phyloP scores from a whole-genome alignment of 352 stramenopile genomes.

The Phytophthora ohioensis region DNA sequence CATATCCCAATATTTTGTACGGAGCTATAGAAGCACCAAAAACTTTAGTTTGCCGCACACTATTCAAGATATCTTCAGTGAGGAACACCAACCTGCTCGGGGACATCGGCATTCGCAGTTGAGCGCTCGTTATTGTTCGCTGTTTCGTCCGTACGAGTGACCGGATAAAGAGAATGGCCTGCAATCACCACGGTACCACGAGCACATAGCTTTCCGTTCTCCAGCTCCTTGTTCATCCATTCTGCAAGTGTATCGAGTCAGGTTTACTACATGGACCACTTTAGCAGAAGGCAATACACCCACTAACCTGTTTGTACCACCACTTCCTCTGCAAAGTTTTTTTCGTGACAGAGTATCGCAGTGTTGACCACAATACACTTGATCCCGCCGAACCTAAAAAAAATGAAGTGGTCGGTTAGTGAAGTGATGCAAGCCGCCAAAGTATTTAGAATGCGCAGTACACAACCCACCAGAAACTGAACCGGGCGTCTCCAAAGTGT shows the following conservation, averaged over 20 bases:
- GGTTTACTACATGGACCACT: background rate
- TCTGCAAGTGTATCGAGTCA: slow-evolving; percentile 22
- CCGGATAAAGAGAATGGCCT: slow-evolving; percentile 46
- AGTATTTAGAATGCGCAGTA: background rate
- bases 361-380: slow-evolving; percentile 86
- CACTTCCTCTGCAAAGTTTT: slow-evolving; percentile 41
- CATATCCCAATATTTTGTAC: slow-evolving; percentile 48
- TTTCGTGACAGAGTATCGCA: slow-evolving; percentile 42
- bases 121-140: slow-evolving; percentile 28
- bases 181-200: slow-evolving; percentile 70
- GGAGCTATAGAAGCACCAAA: slow-evolving; percentile 28
- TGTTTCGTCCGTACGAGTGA: background rate
- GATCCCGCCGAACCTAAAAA: slow-evolving; percentile 70
- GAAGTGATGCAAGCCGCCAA: background rate
- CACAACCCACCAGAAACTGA: slow-evolving; percentile 78
- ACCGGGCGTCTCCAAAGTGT: slow-evolving; percentile 72
- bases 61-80: slow-evolving; percentile 3
- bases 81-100: slow-evolving; percentile 35
- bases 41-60: background rate
- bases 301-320: slow-evolving; percentile 64
- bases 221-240: slow-evolving; percentile 80
- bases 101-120: slow-evolving; percentile 10
- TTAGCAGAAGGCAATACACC: background rate
- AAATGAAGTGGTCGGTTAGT: background rate
- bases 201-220: slow-evolving; percentile 84